Base-by-base conservation (phyloP, 768 basidiomycete genomes). In the Mycena rosella region DNA sequence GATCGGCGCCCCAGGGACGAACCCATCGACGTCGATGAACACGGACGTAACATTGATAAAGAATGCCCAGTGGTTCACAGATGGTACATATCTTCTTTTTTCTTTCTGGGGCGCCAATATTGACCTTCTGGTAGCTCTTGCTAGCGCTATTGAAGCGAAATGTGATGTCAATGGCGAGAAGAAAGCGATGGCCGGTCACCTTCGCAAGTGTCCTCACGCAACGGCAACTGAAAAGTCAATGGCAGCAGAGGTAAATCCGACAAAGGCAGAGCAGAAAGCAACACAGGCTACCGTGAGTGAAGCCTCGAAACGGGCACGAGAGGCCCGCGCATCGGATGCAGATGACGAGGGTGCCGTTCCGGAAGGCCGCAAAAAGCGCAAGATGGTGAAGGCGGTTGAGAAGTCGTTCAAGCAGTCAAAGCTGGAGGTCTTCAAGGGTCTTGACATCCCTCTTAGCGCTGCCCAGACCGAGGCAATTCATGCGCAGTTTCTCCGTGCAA, bases 401-500 rank as follows among this genome's bases (percentile, higher is more conserved):
- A 68, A 45, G n/a, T 47, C 60, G 3, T 34, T 75, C 40, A 72
- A 65, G 36, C 74, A 77, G 53, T 52, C 73, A 2, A 47, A 74
- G 30, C 73, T 79, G 0, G 71, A 77, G 55, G 72, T 78, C 0
- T 75, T 74, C 45, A 60, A 52, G 3, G 76, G 77, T 8, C 71
- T 76, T 15, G 32, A 72, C n/a, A 70, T 79, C 20, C 75, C 77
- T 1, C 78, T 79, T 51, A 72, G 47, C 3, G 15, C 29, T 0
- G 69, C 71, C 29, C 72, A 78, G 30, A 51, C 54, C 27, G 65
- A 56, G 7, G 60, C 63, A 20, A 59, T 79, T 9, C 54, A 51
- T 7, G 40, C 67, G 18, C 77, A 79, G 45, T 77, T 78, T 36
- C 68, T 75, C 9, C 62, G 72, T 0, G 75, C 77, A 0, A 78